Percentiles rank a stretch among this genome's conserved stretches.
Conservation (phyloP, 2,329 filamentous ascomycete genomes). For the Cytospora piceicola region DNA sequence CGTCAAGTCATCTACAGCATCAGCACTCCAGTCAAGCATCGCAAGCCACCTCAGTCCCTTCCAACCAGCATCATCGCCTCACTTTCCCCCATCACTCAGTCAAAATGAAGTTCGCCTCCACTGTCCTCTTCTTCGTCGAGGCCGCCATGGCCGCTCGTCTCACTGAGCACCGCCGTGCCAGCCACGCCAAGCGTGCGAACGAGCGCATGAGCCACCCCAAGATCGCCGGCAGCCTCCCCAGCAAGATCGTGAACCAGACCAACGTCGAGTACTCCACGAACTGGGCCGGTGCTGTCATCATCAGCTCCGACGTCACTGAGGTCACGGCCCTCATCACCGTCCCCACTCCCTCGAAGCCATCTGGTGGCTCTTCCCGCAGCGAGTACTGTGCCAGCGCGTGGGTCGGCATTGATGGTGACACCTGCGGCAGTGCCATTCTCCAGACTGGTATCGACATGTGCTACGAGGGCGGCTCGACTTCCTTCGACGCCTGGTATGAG, state of each 20-base stretch:
- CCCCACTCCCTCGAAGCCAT: slow-evolving; percentile 44
- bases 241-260: slow-evolving; percentile 2
- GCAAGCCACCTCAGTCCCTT: not conserved
- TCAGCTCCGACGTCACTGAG: slow-evolving; percentile 52
- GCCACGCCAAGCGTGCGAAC: slow-evolving; percentile 32
- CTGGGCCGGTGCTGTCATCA: slow-evolving; percentile 62
- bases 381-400: slow-evolving; percentile 55
- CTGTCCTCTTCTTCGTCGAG: slow-evolving; percentile 45
- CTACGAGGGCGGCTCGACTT: slow-evolving; percentile 44
- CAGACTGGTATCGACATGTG: slow-evolving; percentile 62
- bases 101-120: slow-evolving; percentile 51
- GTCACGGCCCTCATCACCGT: slow-evolving; percentile 57
- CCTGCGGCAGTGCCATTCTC: slow-evolving; percentile 53
- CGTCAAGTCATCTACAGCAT: not conserved
- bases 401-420: slow-evolving; percentile 58
- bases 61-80: not conserved
- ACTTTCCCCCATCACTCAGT: not conserved
- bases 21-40: not conserved
- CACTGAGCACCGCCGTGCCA: slow-evolving; percentile 43
- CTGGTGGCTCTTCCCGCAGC: slow-evolving; percentile 38
- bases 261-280: slow-evolving; percentile 41
- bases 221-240: not conserved
- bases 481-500: slow-evolving; percentile 59
- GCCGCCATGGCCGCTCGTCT: slow-evolving; percentile 49
- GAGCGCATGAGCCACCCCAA: slow-evolving; percentile 11